These are phyloP conservation scores for Cercophora scortea DNA, from an alignment of 495 filamentous ascomycete genomes.

Conservation along the genomic window DNA sequence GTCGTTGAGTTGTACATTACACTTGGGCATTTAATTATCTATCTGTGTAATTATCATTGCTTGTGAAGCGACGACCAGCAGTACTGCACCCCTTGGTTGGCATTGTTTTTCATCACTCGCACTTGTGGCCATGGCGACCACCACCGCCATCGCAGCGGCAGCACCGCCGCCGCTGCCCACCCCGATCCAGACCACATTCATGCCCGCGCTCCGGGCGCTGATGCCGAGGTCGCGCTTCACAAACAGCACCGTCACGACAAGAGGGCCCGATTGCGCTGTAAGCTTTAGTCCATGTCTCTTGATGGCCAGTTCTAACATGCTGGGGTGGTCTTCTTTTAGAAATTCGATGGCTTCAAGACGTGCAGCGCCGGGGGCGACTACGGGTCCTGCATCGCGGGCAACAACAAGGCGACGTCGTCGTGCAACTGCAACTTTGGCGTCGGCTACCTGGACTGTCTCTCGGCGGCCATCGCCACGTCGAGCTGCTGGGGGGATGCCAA, in stretches of 20 bases:
- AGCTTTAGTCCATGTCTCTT: not conserved
- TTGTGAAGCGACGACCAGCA: no score
- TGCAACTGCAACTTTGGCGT: constrained; percentile 17
- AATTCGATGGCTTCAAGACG: constrained; percentile 14
- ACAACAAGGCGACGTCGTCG: not conserved
- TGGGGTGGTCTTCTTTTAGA: not conserved
- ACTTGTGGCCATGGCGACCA: not conserved
- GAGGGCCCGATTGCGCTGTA: not conserved
- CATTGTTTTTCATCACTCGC: no score
- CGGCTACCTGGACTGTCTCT: constrained; percentile 17
- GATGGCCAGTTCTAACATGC: not conserved
- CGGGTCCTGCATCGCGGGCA: constrained; percentile 9
- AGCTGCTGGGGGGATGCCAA: constrained; percentile 6
- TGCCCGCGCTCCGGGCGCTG: not conserved
- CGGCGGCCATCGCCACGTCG: constrained; percentile 11
- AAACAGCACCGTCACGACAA: not conserved
- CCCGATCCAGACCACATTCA: not conserved
- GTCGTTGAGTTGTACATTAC: no score
- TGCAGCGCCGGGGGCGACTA: constrained; percentile 15
- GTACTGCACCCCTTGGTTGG: no score
- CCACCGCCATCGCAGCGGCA: not conserved
- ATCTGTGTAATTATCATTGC: no score
- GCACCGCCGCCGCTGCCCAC: not conserved
- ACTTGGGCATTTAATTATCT: no score
- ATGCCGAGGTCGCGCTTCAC: not conserved